phyloP scores from a whole-genome alignment of 306 rosid genomes.

The Fagus crenata region DNA sequence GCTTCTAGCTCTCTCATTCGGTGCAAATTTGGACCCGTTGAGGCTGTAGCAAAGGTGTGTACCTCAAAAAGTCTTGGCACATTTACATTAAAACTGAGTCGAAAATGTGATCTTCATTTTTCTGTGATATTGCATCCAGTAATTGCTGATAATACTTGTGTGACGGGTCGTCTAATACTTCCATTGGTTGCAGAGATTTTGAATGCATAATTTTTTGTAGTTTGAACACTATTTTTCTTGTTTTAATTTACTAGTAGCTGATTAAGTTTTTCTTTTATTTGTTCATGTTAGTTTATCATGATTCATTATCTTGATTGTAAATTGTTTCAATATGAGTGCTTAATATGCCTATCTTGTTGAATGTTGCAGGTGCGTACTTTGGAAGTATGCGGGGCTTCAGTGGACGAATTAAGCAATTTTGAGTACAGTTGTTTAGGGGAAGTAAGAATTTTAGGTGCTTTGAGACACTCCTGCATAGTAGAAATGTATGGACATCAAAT shows the following conservation, averaged over 20 bases:
- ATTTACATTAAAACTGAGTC: not conserved
- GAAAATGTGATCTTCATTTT: constrained; percentile 1
- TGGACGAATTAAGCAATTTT: constrained; percentile 61
- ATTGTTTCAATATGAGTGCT: constrained; percentile 1
- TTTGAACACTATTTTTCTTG: not conserved
- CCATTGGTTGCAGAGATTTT: not conserved
- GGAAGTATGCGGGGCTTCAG: constrained; percentile 54
- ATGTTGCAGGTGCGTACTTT: constrained; percentile 69
- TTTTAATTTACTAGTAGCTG: not conserved
- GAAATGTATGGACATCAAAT: constrained; percentile 93
- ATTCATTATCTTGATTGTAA: constrained; percentile 12
- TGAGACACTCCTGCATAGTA: constrained; percentile 84
- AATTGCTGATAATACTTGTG: not conserved
- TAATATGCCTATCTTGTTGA: constrained; percentile 30
- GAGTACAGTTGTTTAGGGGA: constrained; percentile 87
- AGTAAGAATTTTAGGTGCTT: constrained; percentile 81
- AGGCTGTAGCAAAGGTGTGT: constrained; percentile 87
- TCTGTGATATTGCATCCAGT: constrained; percentile 1
- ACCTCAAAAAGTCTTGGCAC: constrained; percentile 1
- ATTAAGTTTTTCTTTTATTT: not conserved
- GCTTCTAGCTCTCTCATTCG: constrained; percentile 59
- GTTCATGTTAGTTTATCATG: not conserved
- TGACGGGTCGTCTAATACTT: constrained; percentile 10
- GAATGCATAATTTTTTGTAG: not conserved
- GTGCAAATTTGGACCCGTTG: constrained; percentile 70